A percentile compares a stretch with the other conserved stretches of the same genome.
phyloP scores from a whole-genome alignment of 108 stramenopile species.

The Schizochytrium sp. region DNA sequence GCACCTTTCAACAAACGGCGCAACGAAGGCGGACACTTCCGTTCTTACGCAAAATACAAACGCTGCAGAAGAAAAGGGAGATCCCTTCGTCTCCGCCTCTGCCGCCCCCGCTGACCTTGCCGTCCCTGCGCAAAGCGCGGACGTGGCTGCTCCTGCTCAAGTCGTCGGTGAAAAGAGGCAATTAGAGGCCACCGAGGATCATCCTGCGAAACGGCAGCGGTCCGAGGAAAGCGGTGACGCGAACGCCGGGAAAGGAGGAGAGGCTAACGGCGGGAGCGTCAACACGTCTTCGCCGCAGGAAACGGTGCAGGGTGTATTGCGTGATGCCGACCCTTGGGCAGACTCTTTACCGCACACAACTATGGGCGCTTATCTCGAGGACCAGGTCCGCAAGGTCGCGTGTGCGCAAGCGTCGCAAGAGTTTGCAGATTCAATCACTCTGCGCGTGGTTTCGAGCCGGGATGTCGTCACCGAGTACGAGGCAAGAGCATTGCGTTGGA shows the following conservation, averaged over 20 bases:
- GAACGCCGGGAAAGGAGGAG: neutral
- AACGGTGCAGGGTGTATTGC: neutral
- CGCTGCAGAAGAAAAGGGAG: neutral
- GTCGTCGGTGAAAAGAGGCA: no score
- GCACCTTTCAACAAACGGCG: neutral
- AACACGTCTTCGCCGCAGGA: neutral
- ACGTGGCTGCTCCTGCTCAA: neutral
- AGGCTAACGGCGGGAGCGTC: neutral
- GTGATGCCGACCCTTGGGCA: neutral
- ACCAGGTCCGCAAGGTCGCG: neutral
- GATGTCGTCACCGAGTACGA: neutral
- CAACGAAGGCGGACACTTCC: neutral
- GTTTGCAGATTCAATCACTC: neutral
- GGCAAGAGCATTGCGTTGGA: neutral
- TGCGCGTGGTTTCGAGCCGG: slow-evolving; percentile 1
- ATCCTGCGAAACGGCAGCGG: no score
- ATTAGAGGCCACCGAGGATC: no score
- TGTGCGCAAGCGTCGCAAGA: neutral
- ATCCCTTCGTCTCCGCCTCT: neutral
- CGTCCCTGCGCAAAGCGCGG: neutral
- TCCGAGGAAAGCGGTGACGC: no score
- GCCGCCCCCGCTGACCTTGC: no score
- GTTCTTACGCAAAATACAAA: neutral
- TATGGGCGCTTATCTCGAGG: neutral
- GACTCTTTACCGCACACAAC: neutral